Evolutionary conservation across 768 basidiomycete species (phyloP), one percentile per base, ranked within the genome.

Genomic region (Lentinula raphanica): DNA sequence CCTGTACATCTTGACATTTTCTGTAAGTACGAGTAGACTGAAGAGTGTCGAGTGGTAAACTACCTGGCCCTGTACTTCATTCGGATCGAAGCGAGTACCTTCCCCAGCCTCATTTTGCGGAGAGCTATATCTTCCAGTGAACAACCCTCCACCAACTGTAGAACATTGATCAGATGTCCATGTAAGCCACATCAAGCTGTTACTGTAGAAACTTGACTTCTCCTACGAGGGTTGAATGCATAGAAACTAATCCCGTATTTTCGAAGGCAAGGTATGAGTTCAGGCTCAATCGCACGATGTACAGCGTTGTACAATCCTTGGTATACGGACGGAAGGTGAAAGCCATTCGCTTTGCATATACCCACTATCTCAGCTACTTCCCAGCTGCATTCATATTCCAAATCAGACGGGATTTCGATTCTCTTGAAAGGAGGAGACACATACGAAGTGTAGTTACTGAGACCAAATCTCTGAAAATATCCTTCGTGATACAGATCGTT

Each of bases 291-390:
- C 3, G 61, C 59, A 21, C 76, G 72, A 42, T 78, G 74, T 17
- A 78, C 66, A 0, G 73, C 74, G 49, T 76, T 77, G 58, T 76
- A 75, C 74, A 12, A 69, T 80, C 71, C 79, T 82, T 60, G 85
- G 86, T 5, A 78, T 79, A 25, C 77, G 80, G 2, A 84, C 84
- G 60, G 75, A 70, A 12, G 84, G 75, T 60, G 77, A 85, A 39
- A 53, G 17, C 78, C 78, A 21, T 83, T 81, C 3, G 72, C 71
- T 50, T 73, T 79, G 68, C 82, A 84, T 28, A 85, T 85, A 0
- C 75, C 73, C 1, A 84, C 79, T 25, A 86, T 75, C 62, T 85
- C 83, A 3, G 83, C 82, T 13, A 85, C 82, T 67, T 86, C 83
- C 81, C 82, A 85, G 0, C 83, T 76, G 1, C 21, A 17, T 45